A percentile compares a stretch with the other conserved stretches of the same genome.
Conservation (phyloP, 306 rosid species). For the Cicer cuneatum region DNA sequence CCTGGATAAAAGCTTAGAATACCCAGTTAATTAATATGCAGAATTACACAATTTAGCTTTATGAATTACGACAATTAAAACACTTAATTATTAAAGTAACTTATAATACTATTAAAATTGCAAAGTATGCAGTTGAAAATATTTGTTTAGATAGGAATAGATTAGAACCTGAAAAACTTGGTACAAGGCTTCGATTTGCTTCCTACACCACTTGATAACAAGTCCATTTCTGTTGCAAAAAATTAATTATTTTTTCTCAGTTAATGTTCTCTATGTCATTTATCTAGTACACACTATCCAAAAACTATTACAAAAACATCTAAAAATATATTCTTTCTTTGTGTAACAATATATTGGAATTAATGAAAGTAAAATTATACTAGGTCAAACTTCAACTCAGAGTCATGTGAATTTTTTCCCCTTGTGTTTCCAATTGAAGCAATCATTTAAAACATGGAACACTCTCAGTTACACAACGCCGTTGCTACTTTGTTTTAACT, state of each 20-base stretch:
- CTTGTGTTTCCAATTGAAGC: slow-evolving; percentile 3
- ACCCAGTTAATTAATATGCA: slow-evolving; percentile 58
- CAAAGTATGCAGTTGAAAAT: slow-evolving; percentile 46
- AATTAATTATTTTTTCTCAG: slow-evolving; percentile 79
- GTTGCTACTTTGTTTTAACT: neutral
- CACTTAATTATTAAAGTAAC: slow-evolving; percentile 46
- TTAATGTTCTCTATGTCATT: slow-evolving; percentile 59
- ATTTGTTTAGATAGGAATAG: slow-evolving; percentile 70
- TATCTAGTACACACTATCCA: slow-evolving; percentile 49
- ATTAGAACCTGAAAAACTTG: slow-evolving; percentile 99
- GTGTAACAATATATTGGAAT: slow-evolving; percentile 25
- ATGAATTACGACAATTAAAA: slow-evolving; percentile 44
- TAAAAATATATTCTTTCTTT: neutral
- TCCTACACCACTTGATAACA: slow-evolving; percentile 93
- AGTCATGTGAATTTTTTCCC: neutral
- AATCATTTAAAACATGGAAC: neutral
- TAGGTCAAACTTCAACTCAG: neutral
- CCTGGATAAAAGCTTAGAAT: slow-evolving; percentile 68
- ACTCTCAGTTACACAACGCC: neutral
- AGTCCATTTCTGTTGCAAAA: slow-evolving; percentile 97
- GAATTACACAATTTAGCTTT: slow-evolving; percentile 48
- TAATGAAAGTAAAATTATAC: neutral
- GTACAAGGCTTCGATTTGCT: slow-evolving; percentile 99
- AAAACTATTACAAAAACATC: neutral
- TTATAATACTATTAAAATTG: neutral